A percentile compares a stretch with the other conserved stretches of the same genome.
phyloP scores from a whole-genome alignment of 495 filamentous ascomycete species.

The Penicillium paxilli region DNA sequence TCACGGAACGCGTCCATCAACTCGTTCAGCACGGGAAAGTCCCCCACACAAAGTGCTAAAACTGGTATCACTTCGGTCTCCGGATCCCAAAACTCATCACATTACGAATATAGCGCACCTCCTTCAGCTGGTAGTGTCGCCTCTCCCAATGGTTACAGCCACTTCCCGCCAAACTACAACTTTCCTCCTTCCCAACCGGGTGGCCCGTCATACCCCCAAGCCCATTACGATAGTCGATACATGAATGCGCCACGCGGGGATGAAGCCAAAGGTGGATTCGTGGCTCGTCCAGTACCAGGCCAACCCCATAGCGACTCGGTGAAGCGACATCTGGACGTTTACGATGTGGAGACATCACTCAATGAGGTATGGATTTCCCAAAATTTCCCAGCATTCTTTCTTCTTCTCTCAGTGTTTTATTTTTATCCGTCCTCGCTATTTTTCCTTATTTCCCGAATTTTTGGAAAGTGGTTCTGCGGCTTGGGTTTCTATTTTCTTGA shows the following conservation, averaged over 20 bases:
- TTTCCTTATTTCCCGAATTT: background rate
- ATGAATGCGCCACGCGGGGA: slow-evolving; percentile 41
- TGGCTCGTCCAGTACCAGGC: slow-evolving; percentile 30
- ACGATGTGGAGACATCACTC: slow-evolving; percentile 64
- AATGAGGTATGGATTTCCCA: slow-evolving; percentile 54
- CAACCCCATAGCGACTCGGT: slow-evolving; percentile 57
- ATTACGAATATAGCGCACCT: slow-evolving; percentile 46
- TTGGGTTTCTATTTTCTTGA: background rate
- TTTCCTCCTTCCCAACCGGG: slow-evolving; percentile 39
- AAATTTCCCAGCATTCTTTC: slow-evolving; percentile 5
- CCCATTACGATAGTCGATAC: slow-evolving; percentile 40
- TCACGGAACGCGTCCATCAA: slow-evolving; percentile 46
- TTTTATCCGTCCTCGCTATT: background rate
- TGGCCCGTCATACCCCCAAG: slow-evolving; percentile 38
- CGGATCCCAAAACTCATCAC: slow-evolving; percentile 39
- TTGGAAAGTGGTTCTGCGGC: background rate
- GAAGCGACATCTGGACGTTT: slow-evolving; percentile 65
- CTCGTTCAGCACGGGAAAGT: slow-evolving; percentile 45
- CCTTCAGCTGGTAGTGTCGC: slow-evolving; percentile 42
- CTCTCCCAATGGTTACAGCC: slow-evolving; percentile 45
- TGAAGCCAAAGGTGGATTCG: slow-evolving; percentile 43
- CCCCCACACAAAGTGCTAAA: slow-evolving; percentile 45
- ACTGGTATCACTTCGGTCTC: slow-evolving; percentile 43
- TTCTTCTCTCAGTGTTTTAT: background rate
- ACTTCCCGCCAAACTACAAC: slow-evolving; percentile 37